phyloP scores from a whole-genome alignment of 2,329 filamentous ascomycete species.

The Harringtonia lauricola region DNA sequence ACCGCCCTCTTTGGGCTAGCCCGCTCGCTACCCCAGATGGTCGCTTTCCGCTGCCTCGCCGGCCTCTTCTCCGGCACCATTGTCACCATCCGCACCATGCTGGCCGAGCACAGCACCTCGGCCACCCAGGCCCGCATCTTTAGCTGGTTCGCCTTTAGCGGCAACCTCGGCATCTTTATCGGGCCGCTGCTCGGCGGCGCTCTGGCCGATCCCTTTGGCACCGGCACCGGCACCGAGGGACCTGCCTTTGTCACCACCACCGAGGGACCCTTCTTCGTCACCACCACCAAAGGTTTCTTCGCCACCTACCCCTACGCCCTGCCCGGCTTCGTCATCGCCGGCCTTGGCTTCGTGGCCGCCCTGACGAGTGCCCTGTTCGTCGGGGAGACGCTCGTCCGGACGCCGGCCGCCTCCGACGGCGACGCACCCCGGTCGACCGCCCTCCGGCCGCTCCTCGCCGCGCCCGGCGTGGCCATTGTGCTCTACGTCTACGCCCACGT shows the following conservation, averaged over 20 bases:
- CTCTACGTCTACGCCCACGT: conserved; percentile 55
- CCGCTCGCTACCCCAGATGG: conserved; percentile 59
- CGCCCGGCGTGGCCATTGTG: conserved; percentile 55
- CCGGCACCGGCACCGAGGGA: too few species aligned
- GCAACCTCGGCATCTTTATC: conserved; percentile 63
- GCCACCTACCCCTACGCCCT: conserved; percentile 55
- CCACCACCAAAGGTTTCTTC: too few species aligned
- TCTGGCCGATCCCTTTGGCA: conserved; percentile 59
- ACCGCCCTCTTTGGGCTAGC: conserved; percentile 60
- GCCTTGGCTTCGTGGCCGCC: conserved; percentile 41
- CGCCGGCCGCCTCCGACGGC: background rate
- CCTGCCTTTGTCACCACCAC: too few species aligned
- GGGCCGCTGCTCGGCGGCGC: conserved; percentile 60
- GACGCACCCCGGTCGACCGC: conserved; percentile 17
- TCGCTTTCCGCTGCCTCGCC: conserved; percentile 57
- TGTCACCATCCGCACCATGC: conserved; percentile 67
- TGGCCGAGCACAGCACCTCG: conserved; percentile 59
- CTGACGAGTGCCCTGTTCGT: conserved; percentile 42
- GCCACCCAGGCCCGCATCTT: conserved; percentile 64
- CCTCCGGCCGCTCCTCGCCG: conserved; percentile 42
- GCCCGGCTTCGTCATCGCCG: conserved; percentile 45
- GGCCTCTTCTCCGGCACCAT: conserved; percentile 66
- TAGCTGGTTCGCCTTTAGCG: conserved; percentile 64
- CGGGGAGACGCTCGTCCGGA: conserved; percentile 45
- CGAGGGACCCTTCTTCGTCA: too few species aligned